These are phyloP conservation scores for Blastocystis sp. DNA, from an alignment of 352 stramenopile species.

Conservation along the genomic window DNA sequence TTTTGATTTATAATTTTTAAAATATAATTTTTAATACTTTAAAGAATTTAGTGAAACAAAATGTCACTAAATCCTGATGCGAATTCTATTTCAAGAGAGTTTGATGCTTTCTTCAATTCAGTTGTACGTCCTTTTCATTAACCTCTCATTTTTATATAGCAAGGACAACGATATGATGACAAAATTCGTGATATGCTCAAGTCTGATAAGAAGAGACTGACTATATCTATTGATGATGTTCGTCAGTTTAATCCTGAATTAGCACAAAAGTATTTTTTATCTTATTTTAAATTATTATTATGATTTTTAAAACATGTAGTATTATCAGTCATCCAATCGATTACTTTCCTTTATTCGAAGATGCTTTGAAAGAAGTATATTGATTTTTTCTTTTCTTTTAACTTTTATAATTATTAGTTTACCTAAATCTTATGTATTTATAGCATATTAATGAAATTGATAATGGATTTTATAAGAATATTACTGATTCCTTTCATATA, in stretches of 20 bases:
- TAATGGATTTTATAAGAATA: conserved; percentile 26
- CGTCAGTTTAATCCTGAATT: conserved; percentile 65
- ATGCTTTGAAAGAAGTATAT: conserved; percentile 29
- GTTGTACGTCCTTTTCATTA: too few species aligned
- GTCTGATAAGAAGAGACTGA: conserved; percentile 46
- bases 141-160: too few species aligned
- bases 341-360: conserved; percentile 58
- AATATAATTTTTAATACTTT: too few species aligned
- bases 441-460: conserved; percentile 7
- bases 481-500: conserved; percentile 54
- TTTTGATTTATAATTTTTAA: too few species aligned
- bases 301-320: not conserved
- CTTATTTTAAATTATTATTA: conserved; percentile 12
- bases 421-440: conserved; percentile 58
- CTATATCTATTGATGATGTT: conserved; percentile 67
- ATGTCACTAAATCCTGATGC: too few species aligned
- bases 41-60: too few species aligned
- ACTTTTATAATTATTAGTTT: conserved; percentile 44
- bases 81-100: too few species aligned
- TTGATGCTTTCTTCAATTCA: too few species aligned
- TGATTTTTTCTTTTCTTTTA: not conserved
- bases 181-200: conserved; percentile 12
- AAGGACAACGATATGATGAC: too few species aligned
- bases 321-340: conserved; percentile 59
- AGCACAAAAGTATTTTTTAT: conserved; percentile 53